Percentiles rank a stretch among this genome's conserved stretches.
phyloP scores from a whole-genome alignment of 305 asterid genomes.

The Ruellia speciosa region DNA sequence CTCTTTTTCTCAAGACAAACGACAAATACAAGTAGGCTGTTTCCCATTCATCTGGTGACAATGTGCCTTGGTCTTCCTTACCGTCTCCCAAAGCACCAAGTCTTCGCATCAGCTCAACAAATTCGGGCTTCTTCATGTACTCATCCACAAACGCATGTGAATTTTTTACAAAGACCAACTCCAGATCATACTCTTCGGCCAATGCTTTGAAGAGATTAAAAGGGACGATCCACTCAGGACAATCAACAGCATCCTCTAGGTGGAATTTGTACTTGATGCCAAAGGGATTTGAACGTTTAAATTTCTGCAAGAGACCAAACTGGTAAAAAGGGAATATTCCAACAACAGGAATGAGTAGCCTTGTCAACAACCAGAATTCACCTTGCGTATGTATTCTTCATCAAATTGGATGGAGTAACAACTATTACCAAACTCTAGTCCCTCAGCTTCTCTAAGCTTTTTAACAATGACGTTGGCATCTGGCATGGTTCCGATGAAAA shows the following conservation, averaged over 20 bases:
- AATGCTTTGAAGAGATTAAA: conserved; percentile 71
- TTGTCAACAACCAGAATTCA: conserved; percentile 20
- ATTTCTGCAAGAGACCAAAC: conserved; percentile 52
- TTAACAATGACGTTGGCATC: conserved; percentile 87
- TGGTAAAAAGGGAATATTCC: conserved; percentile 3
- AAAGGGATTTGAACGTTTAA: conserved; percentile 69
- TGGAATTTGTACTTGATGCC: conserved; percentile 89
- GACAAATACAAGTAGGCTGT: no score
- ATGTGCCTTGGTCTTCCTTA: conserved; percentile 64
- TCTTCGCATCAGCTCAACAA: conserved; percentile 82
- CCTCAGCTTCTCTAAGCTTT: conserved; percentile 95
- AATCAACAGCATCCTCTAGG: conserved; percentile 94
- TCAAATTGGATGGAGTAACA: conserved; percentile 76
- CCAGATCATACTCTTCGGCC: conserved; percentile 92
- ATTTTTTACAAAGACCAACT: conserved; percentile 80
- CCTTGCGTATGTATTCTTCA: conserved; percentile 71
- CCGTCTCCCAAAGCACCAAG: conserved; percentile 97
- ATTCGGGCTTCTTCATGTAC: conserved; percentile 83
- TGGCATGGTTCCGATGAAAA: conserved; percentile 95
- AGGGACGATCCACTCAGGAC: conserved; percentile 95
- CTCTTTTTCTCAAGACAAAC: no score
- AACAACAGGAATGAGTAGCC: conserved; percentile 7
- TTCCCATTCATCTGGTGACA: no score
- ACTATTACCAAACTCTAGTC: conserved; percentile 70
- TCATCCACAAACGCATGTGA: conserved; percentile 81